phyloP scores from a whole-genome alignment of 495 filamentous ascomycete species.

The Penicillium paxilli region DNA sequence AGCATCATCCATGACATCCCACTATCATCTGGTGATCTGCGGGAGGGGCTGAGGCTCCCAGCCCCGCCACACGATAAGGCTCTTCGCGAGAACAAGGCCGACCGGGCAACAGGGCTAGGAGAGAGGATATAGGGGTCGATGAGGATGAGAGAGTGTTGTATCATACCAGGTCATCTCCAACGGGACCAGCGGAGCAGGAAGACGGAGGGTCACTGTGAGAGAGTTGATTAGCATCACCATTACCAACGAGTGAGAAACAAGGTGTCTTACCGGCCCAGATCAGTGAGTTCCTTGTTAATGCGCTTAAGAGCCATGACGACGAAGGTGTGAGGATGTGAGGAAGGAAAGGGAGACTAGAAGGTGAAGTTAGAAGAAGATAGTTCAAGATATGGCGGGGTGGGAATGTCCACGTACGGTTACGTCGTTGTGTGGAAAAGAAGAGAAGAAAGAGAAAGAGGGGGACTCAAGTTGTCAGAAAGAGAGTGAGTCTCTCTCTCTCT shows the following conservation, averaged over 20 bases:
- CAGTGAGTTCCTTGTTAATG: constrained; percentile 99
- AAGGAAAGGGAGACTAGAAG: constrained; percentile 10
- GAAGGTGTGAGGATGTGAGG: constrained; percentile 24
- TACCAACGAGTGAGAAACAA: background rate
- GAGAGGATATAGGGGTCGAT: background rate
- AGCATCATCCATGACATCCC: constrained; percentile 14
- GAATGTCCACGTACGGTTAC: constrained; percentile 32
- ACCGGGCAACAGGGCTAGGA: constrained; percentile 10
- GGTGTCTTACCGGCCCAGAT: constrained; percentile 89
- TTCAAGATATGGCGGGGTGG: background rate
- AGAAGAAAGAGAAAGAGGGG: constrained; percentile 28
- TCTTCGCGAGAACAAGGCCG: background rate
- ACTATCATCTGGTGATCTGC: constrained; percentile 9
- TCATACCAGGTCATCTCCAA: constrained; percentile 96
- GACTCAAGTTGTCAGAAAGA: constrained; percentile 1
- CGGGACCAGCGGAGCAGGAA: constrained; percentile 95
- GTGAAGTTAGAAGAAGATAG: constrained; percentile 5
- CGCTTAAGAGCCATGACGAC: constrained; percentile 93
- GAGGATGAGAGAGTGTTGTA: constrained; percentile 7
- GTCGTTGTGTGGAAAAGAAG: constrained; percentile 34
- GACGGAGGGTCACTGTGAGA: constrained; percentile 87
- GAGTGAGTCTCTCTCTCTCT: too few species aligned
- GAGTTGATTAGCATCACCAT: constrained; percentile 7
- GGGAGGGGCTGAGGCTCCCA: constrained; percentile 6
- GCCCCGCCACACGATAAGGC: constrained; percentile 27